A percentile compares a stretch with the other conserved stretches of the same genome.
phyloP scores from a whole-genome alignment of 768 basidiomycete genomes.

The Mycena epipterygia region DNA sequence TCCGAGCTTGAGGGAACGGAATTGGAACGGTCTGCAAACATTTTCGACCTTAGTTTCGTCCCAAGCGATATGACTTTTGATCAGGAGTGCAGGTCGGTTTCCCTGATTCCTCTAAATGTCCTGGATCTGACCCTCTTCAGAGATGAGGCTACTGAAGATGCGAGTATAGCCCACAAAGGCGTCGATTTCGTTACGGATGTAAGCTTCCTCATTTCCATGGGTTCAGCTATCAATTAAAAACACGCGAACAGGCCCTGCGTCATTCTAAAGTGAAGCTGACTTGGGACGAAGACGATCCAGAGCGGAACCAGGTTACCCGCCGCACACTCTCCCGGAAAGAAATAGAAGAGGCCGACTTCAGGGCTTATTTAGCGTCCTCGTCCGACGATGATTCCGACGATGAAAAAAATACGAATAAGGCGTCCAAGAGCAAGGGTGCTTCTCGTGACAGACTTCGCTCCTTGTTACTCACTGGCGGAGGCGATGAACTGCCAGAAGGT shows the following conservation, averaged over 20 bases:
- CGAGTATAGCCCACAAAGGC: slow-evolving; percentile 72
- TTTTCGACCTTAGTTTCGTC: slow-evolving; percentile 95
- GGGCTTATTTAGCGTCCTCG: slow-evolving; percentile 79
- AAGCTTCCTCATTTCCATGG: slow-evolving; percentile 46
- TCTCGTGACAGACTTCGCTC: slow-evolving; percentile 82
- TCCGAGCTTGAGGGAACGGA: slow-evolving; percentile 94
- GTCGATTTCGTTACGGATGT: slow-evolving; percentile 96
- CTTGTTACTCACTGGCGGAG: slow-evolving; percentile 72
- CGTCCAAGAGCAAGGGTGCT: slow-evolving; percentile 53
- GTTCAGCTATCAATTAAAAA: not conserved
- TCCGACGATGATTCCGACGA: slow-evolving; percentile 71
- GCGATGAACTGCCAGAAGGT: slow-evolving; percentile 84
- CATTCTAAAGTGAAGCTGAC: slow-evolving; percentile 98
- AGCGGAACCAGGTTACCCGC: slow-evolving; percentile 84
- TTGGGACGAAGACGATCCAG: slow-evolving; percentile 98
- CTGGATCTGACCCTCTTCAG: slow-evolving; percentile 53
- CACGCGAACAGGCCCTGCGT: slow-evolving; percentile 79
- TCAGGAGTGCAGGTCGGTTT: slow-evolving; percentile 74
- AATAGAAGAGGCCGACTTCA: slow-evolving; percentile 93
- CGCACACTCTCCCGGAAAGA: slow-evolving; percentile 85
- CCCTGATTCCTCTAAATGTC: not conserved
- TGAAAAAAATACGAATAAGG: slow-evolving; percentile 41
- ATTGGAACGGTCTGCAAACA: slow-evolving; percentile 95
- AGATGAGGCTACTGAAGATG: slow-evolving; percentile 85
- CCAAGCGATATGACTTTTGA: slow-evolving; percentile 92